These are phyloP conservation scores for Pseudogymnoascus sp. DNA, from an alignment of 2,329 filamentous ascomycete species.

Conservation along the genomic window DNA sequence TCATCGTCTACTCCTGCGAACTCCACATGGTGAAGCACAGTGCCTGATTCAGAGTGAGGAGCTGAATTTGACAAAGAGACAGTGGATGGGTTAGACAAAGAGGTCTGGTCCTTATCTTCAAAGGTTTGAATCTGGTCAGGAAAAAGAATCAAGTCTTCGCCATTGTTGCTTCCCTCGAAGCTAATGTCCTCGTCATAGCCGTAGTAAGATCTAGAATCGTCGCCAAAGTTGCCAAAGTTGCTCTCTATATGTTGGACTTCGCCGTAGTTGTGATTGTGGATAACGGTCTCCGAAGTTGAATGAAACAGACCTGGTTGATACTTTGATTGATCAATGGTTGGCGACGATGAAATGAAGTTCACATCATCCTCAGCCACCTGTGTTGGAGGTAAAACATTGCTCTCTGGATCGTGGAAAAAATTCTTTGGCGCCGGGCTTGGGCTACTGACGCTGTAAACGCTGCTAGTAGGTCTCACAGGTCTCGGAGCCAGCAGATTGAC, in stretches of 20 bases:
- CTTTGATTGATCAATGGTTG: not conserved
- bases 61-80: not conserved
- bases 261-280: not conserved
- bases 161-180: not conserved
- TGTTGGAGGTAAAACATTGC: not conserved
- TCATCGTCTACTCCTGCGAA: not conserved
- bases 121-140: not conserved
- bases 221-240: not conserved
- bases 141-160: conserved; percentile 1
- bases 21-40: not conserved
- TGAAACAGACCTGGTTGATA: not conserved
- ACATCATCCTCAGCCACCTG: not conserved
- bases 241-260: not conserved
- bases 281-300: not conserved
- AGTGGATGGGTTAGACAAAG: not conserved
- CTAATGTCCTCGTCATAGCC: not conserved
- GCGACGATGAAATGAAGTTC: not conserved
- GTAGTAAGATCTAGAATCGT: not conserved
- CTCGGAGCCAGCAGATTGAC: not conserved
- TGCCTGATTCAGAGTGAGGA: not conserved
- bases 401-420: not conserved
- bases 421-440: not conserved
- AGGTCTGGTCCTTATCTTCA: not conserved
- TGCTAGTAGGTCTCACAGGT: not conserved
- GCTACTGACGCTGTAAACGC: not conserved